Base-by-base conservation (phyloP, 1,284 basidiomycete genomes). In the Fistulina hepatica region DNA sequence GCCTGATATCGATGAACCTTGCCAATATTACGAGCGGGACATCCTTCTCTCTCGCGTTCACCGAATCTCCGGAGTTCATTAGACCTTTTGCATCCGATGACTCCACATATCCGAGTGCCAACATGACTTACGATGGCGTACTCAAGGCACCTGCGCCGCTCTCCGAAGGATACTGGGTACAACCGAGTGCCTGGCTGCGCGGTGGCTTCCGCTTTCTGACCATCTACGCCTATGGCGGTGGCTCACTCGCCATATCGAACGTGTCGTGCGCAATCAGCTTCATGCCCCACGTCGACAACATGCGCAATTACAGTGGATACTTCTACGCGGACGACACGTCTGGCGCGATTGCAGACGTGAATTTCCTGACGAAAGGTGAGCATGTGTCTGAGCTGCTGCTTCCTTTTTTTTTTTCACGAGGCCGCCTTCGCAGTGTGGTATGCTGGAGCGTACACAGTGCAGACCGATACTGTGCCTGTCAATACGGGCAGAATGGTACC, bases 361-460 rank as follows among this genome's bases (percentile, higher is more conserved):
- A 67, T 41, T 70, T 69, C 44, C 47, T 69, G 44, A 70, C 63
- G 13, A 51, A 69, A 13, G n/a, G n/a, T n/a, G n/a, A n/a, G n/a
- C n/a, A n/a, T n/a, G n/a, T n/a, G n/a, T n/a, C n/a, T n/a, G n/a
- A n/a, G n/a, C n/a, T n/a, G n/a, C n/a, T n/a, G n/a, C n/a, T n/a
- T n/a, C n/a, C n/a, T n/a, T n/a, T n/a, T n/a, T n/a, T n/a, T n/a
- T n/a, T n/a, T n/a, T n/a, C n/a, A n/a, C n/a, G n/a, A n/a, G n/a
- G n/a, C n/a, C n/a, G n/a, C 3, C 2, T 3, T 13, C 24, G 16
- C 17, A 69, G 61, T 74, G 4, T 76, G 73, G 73, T 76, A 74
- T 48, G 61, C 73, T 0, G 73, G 73, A 6, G 73, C 72, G 5
- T 76, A 75, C 47, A 76, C 73, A 0, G 69, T 76, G 7, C 73